Base-by-base conservation (phyloP, 768 basidiomycete genomes). In the Tubosaeta sp. region DNA sequence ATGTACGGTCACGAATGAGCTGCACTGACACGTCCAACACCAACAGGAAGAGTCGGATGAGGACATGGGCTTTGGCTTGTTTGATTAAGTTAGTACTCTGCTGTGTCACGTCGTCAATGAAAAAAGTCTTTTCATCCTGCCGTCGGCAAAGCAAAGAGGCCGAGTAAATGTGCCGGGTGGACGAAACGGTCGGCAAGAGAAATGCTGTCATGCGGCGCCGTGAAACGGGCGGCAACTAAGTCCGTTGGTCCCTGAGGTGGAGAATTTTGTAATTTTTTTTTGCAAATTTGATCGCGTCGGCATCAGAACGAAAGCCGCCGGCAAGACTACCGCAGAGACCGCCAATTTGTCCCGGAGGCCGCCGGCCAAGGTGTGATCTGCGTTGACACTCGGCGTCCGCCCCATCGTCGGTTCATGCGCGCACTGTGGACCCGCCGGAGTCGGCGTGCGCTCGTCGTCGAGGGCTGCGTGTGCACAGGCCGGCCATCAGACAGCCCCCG, bases 61-160 rank as follows among this genome's bases (percentile, higher is more conserved):
- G 64, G 95, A 97, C 76, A 97, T 97, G 93, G 93, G 94, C 79
- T 97, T 97, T 74, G 94, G 94, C 77, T 82, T 97, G 59, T 97
- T 97, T 80, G 94, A 97, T 79, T 97, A 85, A 56, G 25, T 16
- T n/a, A 22, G 6, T 41, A 34, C 33, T 34, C 5, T 14, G 12
- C 8, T 12, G 10, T 29, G 9, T 29, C 29, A 9, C 22, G 22
- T 22, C 22, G 29, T 29, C 29, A 29, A 29, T 4, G 29, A 29
- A 29, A 35, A 35, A 35, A 35, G 13, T 16, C 13, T 16, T 33
- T 19, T 31, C 27, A 2, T 27, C 47, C 53, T 61, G 52, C 66
- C 67, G 67, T 54, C 66, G 67, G 66, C 43, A 61, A 49, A 48
- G 22, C 58, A 64, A 49, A 61, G 25, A 43, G 25, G 9, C 64